These are phyloP conservation scores for Trametes cingulata DNA, from an alignment of 768 basidiomycete genomes.

Conservation along the genomic window DNA sequence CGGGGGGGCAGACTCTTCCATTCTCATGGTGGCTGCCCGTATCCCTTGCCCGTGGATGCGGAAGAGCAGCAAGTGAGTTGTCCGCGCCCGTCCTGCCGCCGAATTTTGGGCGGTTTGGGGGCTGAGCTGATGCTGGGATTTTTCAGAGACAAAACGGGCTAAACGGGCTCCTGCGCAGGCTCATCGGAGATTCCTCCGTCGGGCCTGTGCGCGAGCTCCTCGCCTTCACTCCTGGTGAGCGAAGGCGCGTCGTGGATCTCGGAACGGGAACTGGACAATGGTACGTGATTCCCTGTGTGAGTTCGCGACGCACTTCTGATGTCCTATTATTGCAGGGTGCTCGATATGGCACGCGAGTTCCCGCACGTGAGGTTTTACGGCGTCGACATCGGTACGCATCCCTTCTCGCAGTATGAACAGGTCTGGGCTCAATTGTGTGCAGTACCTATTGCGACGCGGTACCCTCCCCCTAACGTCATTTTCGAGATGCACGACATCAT, in stretches of 20 bases:
- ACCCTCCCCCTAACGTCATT: conserved; percentile 57
- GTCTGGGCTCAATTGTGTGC: not conserved
- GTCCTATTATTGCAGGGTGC: conserved; percentile 48
- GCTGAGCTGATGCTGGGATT: not conserved
- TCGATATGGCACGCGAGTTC: conserved; percentile 72
- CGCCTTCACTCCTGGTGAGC: conserved; percentile 39
- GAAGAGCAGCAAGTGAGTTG: conserved; percentile 63
- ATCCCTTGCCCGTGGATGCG: conserved; percentile 73
- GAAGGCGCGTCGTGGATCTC: conserved; percentile 65
- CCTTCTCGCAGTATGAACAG: conserved; percentile 16
- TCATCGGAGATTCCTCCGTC: conserved; percentile 59
- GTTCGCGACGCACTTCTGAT: conserved; percentile 7
- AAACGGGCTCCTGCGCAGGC: conserved; percentile 49
- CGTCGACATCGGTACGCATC: conserved; percentile 70
- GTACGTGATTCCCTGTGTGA: conserved; percentile 35
- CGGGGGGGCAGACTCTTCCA: conserved; percentile 64
- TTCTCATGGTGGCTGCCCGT: conserved; percentile 61
- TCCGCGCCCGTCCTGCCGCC: not conserved
- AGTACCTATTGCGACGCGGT: conserved; percentile 75
- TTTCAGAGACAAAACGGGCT: conserved; percentile 53
- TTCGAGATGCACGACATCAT: conserved; percentile 72
- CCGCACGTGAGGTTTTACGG: conserved; percentile 67
- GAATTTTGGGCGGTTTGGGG: not conserved
- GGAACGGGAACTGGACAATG: conserved; percentile 77
- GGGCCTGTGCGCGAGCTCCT: conserved; percentile 61